These are phyloP conservation scores for Irpex lacteus DNA, from an alignment of 1,284 basidiomycete genomes.

Conservation along the genomic window DNA sequence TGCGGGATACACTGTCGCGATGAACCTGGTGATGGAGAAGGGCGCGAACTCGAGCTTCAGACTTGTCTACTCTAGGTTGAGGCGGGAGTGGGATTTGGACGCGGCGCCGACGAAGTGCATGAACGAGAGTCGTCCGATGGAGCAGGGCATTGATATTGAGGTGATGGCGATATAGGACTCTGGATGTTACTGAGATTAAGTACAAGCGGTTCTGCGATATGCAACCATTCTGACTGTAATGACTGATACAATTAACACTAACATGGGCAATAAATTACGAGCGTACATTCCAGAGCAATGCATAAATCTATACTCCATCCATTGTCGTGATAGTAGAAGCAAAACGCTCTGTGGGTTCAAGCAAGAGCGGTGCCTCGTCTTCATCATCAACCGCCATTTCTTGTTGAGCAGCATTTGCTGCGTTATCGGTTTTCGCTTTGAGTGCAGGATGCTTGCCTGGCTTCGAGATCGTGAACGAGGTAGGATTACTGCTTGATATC, in stretches of 20 bases:
- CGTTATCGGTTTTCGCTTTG: not conserved
- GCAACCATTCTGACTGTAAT: not conserved
- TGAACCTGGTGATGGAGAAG: conserved; percentile 81
- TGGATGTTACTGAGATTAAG: not conserved
- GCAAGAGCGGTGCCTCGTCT: conserved; percentile 29
- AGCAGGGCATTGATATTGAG: conserved; percentile 21
- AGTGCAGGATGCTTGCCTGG: conserved; percentile 55
- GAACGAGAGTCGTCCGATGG: conserved; percentile 17
- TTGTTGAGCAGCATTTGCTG: conserved; percentile 3
- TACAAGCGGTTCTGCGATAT: not conserved
- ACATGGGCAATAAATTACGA: not conserved
- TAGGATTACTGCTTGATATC: conserved; percentile 57
- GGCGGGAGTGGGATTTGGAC: conserved; percentile 72
- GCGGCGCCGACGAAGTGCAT: conserved; percentile 22
- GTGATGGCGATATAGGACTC: not conserved
- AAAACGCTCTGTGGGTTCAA: conserved; percentile 34
- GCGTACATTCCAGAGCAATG: not conserved
- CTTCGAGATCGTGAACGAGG: conserved; percentile 48
- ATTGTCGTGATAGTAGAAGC: conserved; percentile 42
- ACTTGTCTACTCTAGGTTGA: conserved; percentile 65
- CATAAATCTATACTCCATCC: conserved; percentile 28
- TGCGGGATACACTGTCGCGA: conserved; percentile 50
- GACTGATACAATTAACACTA: not conserved
- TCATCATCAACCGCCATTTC: conserved; percentile 30
- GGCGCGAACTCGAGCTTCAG: conserved; percentile 81